Percentiles rank a stretch among this genome's conserved stretches.
Conservation (phyloP, 208 protist genomes). For the Jaenimonas drosophilae region DNA sequence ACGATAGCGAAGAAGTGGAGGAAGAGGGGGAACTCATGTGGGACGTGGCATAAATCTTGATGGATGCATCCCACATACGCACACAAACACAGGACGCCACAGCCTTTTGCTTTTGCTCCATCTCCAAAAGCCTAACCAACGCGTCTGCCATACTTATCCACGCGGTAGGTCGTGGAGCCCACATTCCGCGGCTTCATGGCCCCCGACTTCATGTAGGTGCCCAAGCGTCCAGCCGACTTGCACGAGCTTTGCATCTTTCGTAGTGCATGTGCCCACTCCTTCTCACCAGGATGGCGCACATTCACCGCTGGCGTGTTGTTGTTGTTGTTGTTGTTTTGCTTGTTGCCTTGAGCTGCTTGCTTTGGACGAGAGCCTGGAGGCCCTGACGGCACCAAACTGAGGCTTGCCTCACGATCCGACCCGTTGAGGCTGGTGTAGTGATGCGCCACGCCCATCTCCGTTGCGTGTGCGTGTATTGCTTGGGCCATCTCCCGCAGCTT, state of each 20-base stretch:
- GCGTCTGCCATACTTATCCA: constrained; percentile 83
- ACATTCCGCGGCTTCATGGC: constrained; percentile 62
- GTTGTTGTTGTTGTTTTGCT: constrained; percentile 24
- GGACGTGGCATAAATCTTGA: too few species aligned
- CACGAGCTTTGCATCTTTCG: constrained; percentile 66
- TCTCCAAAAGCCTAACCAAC: constrained; percentile 28
- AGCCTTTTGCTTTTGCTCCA: too few species aligned
- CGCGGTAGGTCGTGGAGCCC: constrained; percentile 56
- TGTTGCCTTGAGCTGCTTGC: too few species aligned
- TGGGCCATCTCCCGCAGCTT: constrained; percentile 79
- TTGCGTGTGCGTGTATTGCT: constrained; percentile 55
- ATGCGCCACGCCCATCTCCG: constrained; percentile 50
- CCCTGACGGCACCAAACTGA: constrained; percentile 51
- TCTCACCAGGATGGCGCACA: constrained; percentile 49
- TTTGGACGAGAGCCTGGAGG: too few species aligned
- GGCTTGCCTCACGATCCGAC: constrained; percentile 61
- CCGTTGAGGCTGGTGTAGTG: constrained; percentile 76
- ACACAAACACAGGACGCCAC: background rate
- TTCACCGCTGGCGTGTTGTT: too few species aligned
- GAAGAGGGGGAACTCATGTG: too few species aligned
- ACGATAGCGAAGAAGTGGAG: too few species aligned
- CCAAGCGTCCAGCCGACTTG: constrained; percentile 45
- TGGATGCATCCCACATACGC: constrained; percentile 2
- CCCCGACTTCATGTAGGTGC: constrained; percentile 63
- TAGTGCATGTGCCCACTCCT: constrained; percentile 67